phyloP scores from a whole-genome alignment of 1,139 yeast genomes.

The Yamadazyma dushanensis region DNA sequence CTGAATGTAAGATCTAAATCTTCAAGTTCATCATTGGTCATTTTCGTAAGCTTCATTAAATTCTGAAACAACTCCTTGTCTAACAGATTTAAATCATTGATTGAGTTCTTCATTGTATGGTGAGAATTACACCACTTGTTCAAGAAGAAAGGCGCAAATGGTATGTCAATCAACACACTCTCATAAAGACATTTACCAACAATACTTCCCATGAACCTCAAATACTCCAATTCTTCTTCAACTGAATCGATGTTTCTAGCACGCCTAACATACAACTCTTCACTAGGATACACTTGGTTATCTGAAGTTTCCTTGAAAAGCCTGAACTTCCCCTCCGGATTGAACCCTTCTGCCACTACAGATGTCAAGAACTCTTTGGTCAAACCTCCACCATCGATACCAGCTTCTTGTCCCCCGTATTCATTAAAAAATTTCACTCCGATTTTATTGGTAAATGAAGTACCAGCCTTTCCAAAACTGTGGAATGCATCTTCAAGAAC shows the following conservation, averaged over 20 bases:
- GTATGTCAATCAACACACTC: conserved; percentile 74
- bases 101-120: conserved; percentile 49
- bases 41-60: conserved; percentile 59
- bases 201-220: conserved; percentile 72
- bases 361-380: conserved; percentile 87
- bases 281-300: conserved; percentile 73
- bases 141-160: conserved; percentile 85
- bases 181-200: conserved; percentile 93
- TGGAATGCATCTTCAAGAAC: conserved; percentile 74
- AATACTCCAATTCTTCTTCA: conserved; percentile 35
- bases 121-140: conserved; percentile 59
- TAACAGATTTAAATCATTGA: conserved; percentile 74
- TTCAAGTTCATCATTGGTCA: conserved; percentile 58
- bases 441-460: conserved; percentile 56
- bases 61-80: conserved; percentile 70
- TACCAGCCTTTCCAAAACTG: conserved; percentile 45
- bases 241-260: conserved; percentile 28
- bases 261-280: conserved; percentile 46
- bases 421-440: conserved; percentile 69
- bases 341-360: conserved; percentile 69
- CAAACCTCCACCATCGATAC: conserved; percentile 96
- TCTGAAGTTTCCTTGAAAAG: conserved; percentile 45
- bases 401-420: conserved; percentile 77
- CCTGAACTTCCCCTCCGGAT: conserved; percentile 39
- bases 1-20: conserved; percentile 67